Percentiles rank a stretch among this genome's conserved stretches.
phyloP scores from a whole-genome alignment of 73 alveolate genomes.

The Paramecium pentaurelia region DNA sequence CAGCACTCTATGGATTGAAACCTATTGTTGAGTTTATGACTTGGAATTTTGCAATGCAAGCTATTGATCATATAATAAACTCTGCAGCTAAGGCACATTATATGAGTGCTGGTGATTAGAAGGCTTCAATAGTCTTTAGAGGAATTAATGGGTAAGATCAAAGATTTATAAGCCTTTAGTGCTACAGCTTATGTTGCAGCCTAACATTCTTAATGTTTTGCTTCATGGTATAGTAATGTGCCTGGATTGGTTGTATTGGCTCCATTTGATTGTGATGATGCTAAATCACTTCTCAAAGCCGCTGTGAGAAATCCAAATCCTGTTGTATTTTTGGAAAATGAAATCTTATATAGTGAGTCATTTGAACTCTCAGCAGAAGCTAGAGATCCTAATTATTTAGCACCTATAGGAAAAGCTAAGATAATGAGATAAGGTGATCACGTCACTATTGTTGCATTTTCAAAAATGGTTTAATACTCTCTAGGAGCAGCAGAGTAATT shows the following conservation, averaged over 20 bases:
- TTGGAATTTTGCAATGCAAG: constrained; percentile 87
- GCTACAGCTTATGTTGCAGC: constrained; percentile 92
- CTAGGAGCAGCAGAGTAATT: constrained; percentile 83
- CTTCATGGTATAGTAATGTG: constrained; percentile 85
- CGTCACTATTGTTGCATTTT: constrained; percentile 80
- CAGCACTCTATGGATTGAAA: constrained; percentile 84
- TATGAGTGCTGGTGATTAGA: constrained; percentile 85
- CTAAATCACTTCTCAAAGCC: constrained; percentile 83
- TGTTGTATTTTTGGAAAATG: constrained; percentile 87
- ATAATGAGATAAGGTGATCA: constrained; percentile 82
- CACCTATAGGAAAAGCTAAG: constrained; percentile 85
- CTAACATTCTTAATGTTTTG: constrained; percentile 89
- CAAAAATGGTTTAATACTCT: constrained; percentile 79
- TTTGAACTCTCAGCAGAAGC: constrained; percentile 76
- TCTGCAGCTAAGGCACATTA: constrained; percentile 84
- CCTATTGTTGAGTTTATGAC: constrained; percentile 93
- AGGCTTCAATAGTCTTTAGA: constrained; percentile 84
- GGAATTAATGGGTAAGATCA: constrained; percentile 81
- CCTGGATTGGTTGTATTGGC: constrained; percentile 88
- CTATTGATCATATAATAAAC: constrained; percentile 86
- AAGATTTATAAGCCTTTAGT: neutral
- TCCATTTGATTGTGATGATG: constrained; percentile 86
- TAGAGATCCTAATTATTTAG: constrained; percentile 75
- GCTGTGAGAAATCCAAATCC: constrained; percentile 90
- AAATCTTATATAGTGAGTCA: constrained; percentile 78